Percentiles rank a stretch among this genome's conserved stretches.
Evolutionary conservation across 2,329 filamentous ascomycete species (phyloP).

Genomic region (Pseudogymnoascus sp.): DNA sequence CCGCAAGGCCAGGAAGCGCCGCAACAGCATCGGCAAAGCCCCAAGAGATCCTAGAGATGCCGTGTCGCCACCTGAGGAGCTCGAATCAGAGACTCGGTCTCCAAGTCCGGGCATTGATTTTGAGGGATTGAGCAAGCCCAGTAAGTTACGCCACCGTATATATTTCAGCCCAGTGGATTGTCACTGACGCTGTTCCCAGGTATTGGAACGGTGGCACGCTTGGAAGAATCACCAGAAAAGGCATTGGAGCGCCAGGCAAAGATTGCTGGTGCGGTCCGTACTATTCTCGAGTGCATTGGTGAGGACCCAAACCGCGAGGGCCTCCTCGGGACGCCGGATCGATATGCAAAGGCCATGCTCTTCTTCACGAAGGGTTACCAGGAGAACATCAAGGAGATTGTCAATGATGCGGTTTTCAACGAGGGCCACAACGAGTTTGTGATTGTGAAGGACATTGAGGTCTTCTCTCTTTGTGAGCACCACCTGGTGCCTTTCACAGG

Average conservation of each 20-base stretch:
- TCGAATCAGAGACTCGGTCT: conserved; percentile 33
- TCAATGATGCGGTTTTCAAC: conserved; percentile 91
- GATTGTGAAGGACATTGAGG: conserved; percentile 94
- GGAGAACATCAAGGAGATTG: conserved; percentile 83
- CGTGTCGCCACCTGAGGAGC: conserved; percentile 21
- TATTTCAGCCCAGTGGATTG: background rate
- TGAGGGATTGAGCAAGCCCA: conserved; percentile 54
- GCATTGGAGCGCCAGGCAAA: conserved; percentile 47
- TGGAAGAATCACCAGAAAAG: conserved; percentile 49
- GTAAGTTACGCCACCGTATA: conserved; percentile 30
- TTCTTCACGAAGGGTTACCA: conserved; percentile 97
- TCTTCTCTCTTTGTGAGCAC: conserved; percentile 93
- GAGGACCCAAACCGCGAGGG: conserved; percentile 62
- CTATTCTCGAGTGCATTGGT: conserved; percentile 61
- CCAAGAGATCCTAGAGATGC: conserved; percentile 55
- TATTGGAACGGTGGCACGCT: conserved; percentile 55
- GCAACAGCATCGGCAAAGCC: conserved; percentile 51
- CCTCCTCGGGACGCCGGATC: conserved; percentile 62
- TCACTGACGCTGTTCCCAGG: conserved; percentile 34
- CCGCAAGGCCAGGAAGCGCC: conserved; percentile 33
- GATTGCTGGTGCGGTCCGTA: conserved; percentile 56
- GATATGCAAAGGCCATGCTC: conserved; percentile 92
- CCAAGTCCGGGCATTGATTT: conserved; percentile 54
- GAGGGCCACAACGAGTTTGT: conserved; percentile 97
- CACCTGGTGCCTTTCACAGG: conserved; percentile 94